Conservation (phyloP, 495 filamentous ascomycete genomes). For the Trichoderma parareesei region DNA sequence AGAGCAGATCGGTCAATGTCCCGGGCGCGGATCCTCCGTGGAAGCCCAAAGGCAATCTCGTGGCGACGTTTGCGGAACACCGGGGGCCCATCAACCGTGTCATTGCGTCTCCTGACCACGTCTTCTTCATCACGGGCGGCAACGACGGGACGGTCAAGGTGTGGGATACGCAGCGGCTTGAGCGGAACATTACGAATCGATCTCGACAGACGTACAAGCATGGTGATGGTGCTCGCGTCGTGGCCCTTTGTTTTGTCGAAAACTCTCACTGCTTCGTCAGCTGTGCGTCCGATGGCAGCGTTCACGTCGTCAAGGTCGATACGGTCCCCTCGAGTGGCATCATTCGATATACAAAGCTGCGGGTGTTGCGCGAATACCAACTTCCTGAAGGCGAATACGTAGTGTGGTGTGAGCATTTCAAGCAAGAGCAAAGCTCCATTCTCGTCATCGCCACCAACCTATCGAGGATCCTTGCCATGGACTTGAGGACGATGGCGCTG, state of each 20-base stretch:
- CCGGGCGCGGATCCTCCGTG: constrained; percentile 53
- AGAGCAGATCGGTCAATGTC: constrained; percentile 43
- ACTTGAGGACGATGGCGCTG: constrained; percentile 79
- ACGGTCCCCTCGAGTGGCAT: constrained; percentile 50
- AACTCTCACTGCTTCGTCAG: constrained; percentile 90
- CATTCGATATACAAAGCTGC: constrained; percentile 69
- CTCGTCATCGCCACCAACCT: constrained; percentile 81
- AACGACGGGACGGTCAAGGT: constrained; percentile 89
- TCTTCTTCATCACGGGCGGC: constrained; percentile 88
- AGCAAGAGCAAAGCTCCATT: constrained; percentile 68
- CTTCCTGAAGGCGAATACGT: constrained; percentile 68
- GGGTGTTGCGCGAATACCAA: constrained; percentile 70
- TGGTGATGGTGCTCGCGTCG: constrained; percentile 58
- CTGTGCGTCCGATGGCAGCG: constrained; percentile 80
- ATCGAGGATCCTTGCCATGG: constrained; percentile 72
- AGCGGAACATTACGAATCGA: constrained; percentile 79
- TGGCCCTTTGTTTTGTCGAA: constrained; percentile 80
- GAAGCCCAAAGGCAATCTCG: constrained; percentile 75
- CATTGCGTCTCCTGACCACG: constrained; percentile 77
- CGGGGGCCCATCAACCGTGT: constrained; percentile 74
- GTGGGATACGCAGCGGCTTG: constrained; percentile 86
- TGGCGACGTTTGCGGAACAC: constrained; percentile 86
- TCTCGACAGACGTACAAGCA: constrained; percentile 84
- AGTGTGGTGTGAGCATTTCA: constrained; percentile 89
- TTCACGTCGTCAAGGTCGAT: constrained; percentile 83